Conservation (phyloP, 345 rosid species). For the Sonneratia alba region DNA sequence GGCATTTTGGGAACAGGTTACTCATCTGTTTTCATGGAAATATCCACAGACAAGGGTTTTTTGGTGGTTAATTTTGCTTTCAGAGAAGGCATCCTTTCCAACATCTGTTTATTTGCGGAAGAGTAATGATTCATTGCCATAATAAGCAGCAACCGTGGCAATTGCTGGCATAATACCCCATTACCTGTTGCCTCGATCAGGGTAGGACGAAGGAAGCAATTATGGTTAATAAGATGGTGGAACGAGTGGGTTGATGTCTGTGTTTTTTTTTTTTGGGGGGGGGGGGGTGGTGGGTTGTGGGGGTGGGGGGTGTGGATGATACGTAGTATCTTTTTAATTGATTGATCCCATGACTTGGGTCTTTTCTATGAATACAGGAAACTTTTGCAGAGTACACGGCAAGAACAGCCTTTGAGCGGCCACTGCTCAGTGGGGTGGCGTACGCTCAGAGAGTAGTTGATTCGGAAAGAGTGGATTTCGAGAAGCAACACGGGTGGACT, state of each 20-base stretch:
- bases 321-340: background rate
- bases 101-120: background rate
- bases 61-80: background rate
- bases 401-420: slow-evolving; percentile 92
- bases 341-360: background rate
- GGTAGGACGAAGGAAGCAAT: background rate
- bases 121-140: no score
- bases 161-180: no score
- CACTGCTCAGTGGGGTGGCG: slow-evolving; percentile 87
- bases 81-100: background rate
- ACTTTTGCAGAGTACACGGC: slow-evolving; percentile 97
- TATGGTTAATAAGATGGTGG: background rate
- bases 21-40: background rate
- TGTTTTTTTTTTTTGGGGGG: background rate
- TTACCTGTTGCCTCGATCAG: no score
- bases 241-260: background rate
- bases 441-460: slow-evolving; percentile 70
- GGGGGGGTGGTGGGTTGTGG: no score
- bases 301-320: no score
- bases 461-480: slow-evolving; percentile 69
- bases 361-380: slow-evolving; percentile 36
- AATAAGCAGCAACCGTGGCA: no score
- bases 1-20: background rate
- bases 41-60: background rate
- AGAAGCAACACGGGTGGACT: slow-evolving; percentile 74